Conservation (phyloP, 768 basidiomycete species). For the Lyophyllum decastes region DNA sequence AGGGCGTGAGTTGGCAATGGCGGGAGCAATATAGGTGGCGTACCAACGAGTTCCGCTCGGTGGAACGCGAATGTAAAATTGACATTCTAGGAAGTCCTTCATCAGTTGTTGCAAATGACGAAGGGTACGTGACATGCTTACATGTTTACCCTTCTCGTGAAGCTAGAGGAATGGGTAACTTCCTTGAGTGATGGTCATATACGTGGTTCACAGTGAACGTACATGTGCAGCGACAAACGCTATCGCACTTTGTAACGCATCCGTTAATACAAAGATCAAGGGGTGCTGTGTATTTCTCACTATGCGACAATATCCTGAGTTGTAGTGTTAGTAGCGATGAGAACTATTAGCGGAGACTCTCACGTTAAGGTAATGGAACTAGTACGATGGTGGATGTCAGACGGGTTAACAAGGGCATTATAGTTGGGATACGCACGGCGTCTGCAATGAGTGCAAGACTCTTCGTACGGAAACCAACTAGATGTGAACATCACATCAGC, state of each 20-base stretch:
- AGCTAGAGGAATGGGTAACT: conserved; percentile 28
- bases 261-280: not conserved
- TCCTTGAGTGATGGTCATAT: not conserved
- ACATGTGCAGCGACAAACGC: conserved; percentile 49
- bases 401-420: not conserved
- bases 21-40: conserved; percentile 44
- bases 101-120: not conserved
- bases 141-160: conserved; percentile 44
- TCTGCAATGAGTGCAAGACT: conserved; percentile 59
- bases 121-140: conserved; percentile 23
- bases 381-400: conserved; percentile 9
- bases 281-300: conserved; percentile 22
- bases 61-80: conserved; percentile 58
- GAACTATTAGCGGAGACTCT: conserved; percentile 14
- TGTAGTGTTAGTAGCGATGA: not conserved
- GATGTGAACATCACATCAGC: not conserved
- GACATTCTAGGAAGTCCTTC: conserved; percentile 32
- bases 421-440: conserved; percentile 39
- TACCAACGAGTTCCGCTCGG: conserved; percentile 57
- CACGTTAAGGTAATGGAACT: conserved; percentile 62
- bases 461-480: conserved; percentile 55
- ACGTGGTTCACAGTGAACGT: conserved; percentile 16
- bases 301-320: conserved; percentile 48
- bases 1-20: conserved; percentile 26
- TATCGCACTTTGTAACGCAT: conserved; percentile 32